A percentile compares a stretch with the other conserved stretches of the same genome.
Evolutionary conservation across 768 basidiomycete species (phyloP).

Genomic region (Amanita subjunquillea): DNA sequence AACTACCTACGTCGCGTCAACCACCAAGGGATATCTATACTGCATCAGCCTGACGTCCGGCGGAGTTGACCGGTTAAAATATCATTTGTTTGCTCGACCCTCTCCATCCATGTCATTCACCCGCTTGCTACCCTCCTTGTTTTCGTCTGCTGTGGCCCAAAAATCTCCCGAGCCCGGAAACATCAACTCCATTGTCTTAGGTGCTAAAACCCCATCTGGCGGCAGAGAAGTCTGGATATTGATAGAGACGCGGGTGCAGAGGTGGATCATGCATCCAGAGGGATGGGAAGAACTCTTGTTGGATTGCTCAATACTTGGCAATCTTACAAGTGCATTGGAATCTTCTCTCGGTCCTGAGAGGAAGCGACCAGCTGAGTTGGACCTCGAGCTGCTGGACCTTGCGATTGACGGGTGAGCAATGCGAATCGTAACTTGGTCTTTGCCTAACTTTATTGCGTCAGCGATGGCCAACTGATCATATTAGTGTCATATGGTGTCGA

Average conservation of each 20-base stretch:
- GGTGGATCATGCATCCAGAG: conserved; percentile 58
- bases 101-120: conserved; percentile 32
- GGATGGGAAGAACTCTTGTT: conserved; percentile 59
- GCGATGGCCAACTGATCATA: conserved; percentile 45
- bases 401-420: conserved; percentile 42
- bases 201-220: conserved; percentile 26
- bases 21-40: conserved; percentile 56
- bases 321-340: conserved; percentile 38
- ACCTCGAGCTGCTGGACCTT: conserved; percentile 68
- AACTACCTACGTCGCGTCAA: conserved; percentile 60
- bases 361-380: conserved; percentile 26
- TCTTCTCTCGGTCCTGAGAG: conserved; percentile 30
- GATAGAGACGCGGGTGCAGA: conserved; percentile 57
- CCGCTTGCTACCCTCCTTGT: conserved; percentile 31
- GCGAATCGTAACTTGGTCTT: background rate
- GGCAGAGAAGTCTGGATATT: conserved; percentile 58
- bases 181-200: conserved; percentile 53
- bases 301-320: conserved; percentile 44
- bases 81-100: conserved; percentile 51
- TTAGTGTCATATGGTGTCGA: conserved; percentile 59
- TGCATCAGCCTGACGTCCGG: conserved; percentile 54
- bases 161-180: conserved; percentile 42
- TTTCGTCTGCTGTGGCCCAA: conserved; percentile 29
- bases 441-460: conserved; percentile 7
- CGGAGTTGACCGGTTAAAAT: conserved; percentile 53